Evolutionary conservation across 768 basidiomycete genomes (phyloP).

Genomic region (Pleurotus tuber-regium): DNA sequence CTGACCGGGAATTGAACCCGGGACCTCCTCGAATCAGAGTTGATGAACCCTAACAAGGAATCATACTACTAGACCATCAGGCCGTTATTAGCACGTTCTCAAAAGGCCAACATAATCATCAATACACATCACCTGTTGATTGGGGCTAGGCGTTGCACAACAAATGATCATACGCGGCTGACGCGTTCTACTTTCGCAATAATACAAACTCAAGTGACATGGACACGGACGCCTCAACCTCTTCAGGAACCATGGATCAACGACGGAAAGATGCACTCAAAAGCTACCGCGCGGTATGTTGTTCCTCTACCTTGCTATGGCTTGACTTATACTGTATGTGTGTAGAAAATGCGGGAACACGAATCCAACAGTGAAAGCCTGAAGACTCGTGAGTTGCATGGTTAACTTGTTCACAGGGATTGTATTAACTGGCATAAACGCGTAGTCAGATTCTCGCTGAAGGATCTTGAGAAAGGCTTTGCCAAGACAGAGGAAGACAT

Average conservation of each 20-base stretch:
- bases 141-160: no score
- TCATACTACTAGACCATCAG: constrained; percentile 67
- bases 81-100: constrained; percentile 24
- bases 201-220: constrained; percentile 19
- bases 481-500: constrained; percentile 98
- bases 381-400: constrained; percentile 72
- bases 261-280: constrained; percentile 73
- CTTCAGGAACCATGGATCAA: constrained; percentile 63
- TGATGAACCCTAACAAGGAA: constrained; percentile 52
- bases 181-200: background rate
- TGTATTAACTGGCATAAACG: no score
- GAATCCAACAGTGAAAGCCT: constrained; percentile 82
- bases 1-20: constrained; percentile 79
- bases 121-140: no score
- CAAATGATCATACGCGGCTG: no score
- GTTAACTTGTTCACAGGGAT: constrained; percentile 4
- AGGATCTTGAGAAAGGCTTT: constrained; percentile 84
- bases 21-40: constrained; percentile 69
- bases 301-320: no score
- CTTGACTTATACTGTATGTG: no score
- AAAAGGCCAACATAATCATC: background rate
- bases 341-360: constrained; percentile 94
- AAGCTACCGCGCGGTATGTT: constrained; percentile 67
- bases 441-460: constrained; percentile 87
- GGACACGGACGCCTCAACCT: constrained; percentile 51